Base-by-base conservation (phyloP, 2,329 filamentous ascomycete species). In the Cucurbitaria berberidis region DNA sequence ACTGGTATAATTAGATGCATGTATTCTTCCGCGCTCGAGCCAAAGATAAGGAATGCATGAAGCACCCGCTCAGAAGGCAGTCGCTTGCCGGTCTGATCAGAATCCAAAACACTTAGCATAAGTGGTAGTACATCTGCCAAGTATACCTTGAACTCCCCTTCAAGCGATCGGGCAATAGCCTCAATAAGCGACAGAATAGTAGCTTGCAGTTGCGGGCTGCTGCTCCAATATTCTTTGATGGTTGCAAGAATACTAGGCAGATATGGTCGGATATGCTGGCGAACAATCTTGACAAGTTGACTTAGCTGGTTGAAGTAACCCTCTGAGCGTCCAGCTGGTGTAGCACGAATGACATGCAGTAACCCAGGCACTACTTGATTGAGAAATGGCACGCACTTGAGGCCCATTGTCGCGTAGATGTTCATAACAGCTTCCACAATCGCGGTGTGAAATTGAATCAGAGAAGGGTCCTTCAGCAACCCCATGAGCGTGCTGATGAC, bases 371-470 rank as follows among this genome's bases (percentile, higher is more conserved):
- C 90, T 56, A 99, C 97, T 55, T 95, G 89, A 55, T 90, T 89
- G 1, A 99, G 84, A 75, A 98, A 99, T 0, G 91, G 90, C 8
- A 99, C 93, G 72, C 95, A 99, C 73, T 98, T 96, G 64, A 99
- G 79, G 2, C 95, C 95, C 55, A 99, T 83, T 0, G 96, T 99
- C 64, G 95, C 90, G 77, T 99, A 99, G 53, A 99, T 99, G 64
- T 91, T 96, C 87, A 99, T 98, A 66, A 99, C 96, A 5, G 95
- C 95, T 73, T 98, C 95, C 45, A 99, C 95, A 13, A 98, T 93
- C 10, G 89, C 87, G 3, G 92, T 93, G 68, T 99, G 96, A 66
- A 96, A 93, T 68, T 96, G 90, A 11, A 89, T 86, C 4, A 99
- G 81, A 0, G 95, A 98, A 22, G 88, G 87, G 64, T 99, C 95